Evolutionary conservation across 2,329 filamentous ascomycete species (phyloP).

Genomic region (Allantophomopsis cytisporea): DNA sequence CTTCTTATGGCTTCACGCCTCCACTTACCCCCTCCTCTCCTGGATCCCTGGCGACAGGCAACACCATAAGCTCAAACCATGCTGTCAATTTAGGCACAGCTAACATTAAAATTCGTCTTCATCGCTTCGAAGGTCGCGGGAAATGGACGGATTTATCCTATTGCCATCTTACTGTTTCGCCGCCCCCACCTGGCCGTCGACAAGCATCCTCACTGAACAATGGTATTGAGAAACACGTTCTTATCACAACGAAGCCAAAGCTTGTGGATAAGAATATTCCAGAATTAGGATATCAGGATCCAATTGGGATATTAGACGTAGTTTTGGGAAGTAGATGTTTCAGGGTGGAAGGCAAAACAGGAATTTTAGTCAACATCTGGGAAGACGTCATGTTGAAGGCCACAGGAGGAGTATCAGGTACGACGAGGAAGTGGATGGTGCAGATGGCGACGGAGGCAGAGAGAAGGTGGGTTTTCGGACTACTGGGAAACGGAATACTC

Average conservation of each 20-base stretch:
- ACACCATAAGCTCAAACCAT: constrained; percentile 22
- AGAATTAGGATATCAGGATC: constrained; percentile 16
- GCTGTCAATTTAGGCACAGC: constrained; percentile 52
- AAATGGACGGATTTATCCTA: constrained; percentile 91
- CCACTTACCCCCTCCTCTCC: constrained; percentile 12
- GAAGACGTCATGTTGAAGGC: constrained; percentile 12
- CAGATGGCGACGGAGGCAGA: constrained; percentile 11
- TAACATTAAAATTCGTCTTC: constrained; percentile 77
- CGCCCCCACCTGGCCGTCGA: constrained; percentile 48
- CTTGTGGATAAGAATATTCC: background rate
- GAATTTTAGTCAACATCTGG: constrained; percentile 14
- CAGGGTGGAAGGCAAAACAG: constrained; percentile 9
- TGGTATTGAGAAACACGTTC: constrained; percentile 71
- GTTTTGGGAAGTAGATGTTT: constrained; percentile 58
- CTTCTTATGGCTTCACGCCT: constrained; percentile 18
- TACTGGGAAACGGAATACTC: background rate
- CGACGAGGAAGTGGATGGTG: constrained; percentile 14
- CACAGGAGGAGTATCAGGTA: constrained; percentile 12
- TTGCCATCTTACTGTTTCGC: constrained; percentile 69
- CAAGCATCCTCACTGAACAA: constrained; percentile 46
- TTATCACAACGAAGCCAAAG: constrained; percentile 36
- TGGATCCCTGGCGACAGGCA: constrained; percentile 11
- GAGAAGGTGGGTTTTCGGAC: constrained; percentile 14
- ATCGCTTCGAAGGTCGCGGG: constrained; percentile 58
- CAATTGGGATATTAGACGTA: constrained; percentile 58